Conservation (phyloP, 495 filamentous ascomycete genomes). For the Daldinia decipiens region DNA sequence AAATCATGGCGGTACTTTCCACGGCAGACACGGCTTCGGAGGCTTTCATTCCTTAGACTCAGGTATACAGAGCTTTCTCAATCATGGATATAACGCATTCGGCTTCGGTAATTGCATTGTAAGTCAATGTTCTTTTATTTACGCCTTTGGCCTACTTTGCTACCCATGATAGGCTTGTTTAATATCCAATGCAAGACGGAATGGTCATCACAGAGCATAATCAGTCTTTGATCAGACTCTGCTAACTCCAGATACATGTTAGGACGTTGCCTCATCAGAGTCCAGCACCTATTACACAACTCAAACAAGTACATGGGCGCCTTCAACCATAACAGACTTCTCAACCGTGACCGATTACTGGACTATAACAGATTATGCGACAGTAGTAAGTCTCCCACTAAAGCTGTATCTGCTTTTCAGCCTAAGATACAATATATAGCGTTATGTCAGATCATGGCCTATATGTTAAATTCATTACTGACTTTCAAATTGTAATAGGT, state of each 20-base stretch:
- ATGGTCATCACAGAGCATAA: not conserved
- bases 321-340: slow-evolving; percentile 6
- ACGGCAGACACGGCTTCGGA: slow-evolving; percentile 22
- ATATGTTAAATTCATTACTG: not conserved
- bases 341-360: not conserved
- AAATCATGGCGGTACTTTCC: slow-evolving; percentile 1
- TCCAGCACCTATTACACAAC: not conserved
- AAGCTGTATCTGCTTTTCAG: not conserved
- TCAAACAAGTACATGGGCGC: slow-evolving; percentile 12
- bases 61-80: slow-evolving; percentile 35
- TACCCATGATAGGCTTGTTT: not conserved
- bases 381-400: slow-evolving; percentile 17
- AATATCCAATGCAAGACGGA: not conserved
- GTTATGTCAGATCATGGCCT: not conserved
- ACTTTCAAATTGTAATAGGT: slow-evolving; percentile 14
- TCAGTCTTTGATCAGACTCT: not conserved
- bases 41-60: slow-evolving; percentile 32
- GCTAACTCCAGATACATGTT: slow-evolving; percentile 24
- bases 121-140: slow-evolving; percentile 10
- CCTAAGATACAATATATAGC: not conserved
- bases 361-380: slow-evolving; percentile 15
- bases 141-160: not conserved
- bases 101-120: slow-evolving; percentile 35
- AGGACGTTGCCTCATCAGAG: slow-evolving; percentile 14
- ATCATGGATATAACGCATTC: slow-evolving; percentile 32